Conservation (phyloP, 495 filamentous ascomycete genomes). For the Bombardia bombarda region DNA sequence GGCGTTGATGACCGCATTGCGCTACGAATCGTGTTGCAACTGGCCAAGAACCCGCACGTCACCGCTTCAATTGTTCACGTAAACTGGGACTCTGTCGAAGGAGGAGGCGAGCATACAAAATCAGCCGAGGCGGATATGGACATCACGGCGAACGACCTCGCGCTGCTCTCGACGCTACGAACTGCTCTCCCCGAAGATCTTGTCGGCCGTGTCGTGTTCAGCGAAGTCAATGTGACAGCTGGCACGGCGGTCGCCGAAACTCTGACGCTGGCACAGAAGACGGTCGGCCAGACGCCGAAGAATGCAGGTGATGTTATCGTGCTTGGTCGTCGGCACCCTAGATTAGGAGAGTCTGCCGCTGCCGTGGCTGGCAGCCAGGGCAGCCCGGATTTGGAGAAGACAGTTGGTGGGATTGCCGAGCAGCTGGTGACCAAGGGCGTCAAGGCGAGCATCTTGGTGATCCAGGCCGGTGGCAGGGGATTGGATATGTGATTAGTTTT, state of each 20-base stretch:
- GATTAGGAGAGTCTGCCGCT: slow-evolving; percentile 17
- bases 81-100: slow-evolving; percentile 14
- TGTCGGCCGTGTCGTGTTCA: slow-evolving; percentile 54
- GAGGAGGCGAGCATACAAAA: slow-evolving; percentile 9
- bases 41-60: slow-evolving; percentile 68
- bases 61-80: slow-evolving; percentile 63
- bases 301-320: slow-evolving; percentile 78
- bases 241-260: slow-evolving; percentile 15
- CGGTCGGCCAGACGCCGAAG: slow-evolving; percentile 50
- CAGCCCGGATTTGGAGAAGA: slow-evolving; percentile 42
- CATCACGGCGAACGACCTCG: slow-evolving; percentile 42
- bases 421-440: slow-evolving; percentile 51
- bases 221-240: slow-evolving; percentile 21
- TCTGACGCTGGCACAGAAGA: slow-evolving; percentile 43
- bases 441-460: slow-evolving; percentile 67
- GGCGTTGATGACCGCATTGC: slow-evolving; percentile 79
- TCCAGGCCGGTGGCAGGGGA: slow-evolving; percentile 52
- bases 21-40: slow-evolving; percentile 70
- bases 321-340: slow-evolving; percentile 50
- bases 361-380: neutral
- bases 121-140: slow-evolving; percentile 17
- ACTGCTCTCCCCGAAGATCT: slow-evolving; percentile 55
- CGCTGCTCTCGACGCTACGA: slow-evolving; percentile 55
- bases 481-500: slow-evolving; percentile 6
- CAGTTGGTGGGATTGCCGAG: slow-evolving; percentile 63